These are phyloP conservation scores for Lathyrus oleraceus DNA, from an alignment of 306 rosid species.

Conservation along the genomic window DNA sequence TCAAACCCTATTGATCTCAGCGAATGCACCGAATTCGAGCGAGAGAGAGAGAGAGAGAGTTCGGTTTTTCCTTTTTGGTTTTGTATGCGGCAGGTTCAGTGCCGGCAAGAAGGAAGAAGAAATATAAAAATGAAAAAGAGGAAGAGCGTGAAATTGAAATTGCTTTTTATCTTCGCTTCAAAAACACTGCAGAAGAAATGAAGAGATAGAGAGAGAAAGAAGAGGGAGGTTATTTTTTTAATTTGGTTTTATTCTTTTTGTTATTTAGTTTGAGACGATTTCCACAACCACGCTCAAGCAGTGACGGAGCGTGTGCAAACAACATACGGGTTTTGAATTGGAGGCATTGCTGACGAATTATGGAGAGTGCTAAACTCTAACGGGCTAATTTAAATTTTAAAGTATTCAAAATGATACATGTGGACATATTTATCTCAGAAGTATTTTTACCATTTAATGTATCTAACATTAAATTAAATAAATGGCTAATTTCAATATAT, in stretches of 20 bases:
- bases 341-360: neutral
- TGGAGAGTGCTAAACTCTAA: neutral
- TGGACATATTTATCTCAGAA: too few relatives aligned
- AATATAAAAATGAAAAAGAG: neutral
- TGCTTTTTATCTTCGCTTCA: constrained; percentile 50
- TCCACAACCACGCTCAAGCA: constrained; percentile 6
- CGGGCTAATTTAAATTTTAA: neutral
- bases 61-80: neutral
- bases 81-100: constrained; percentile 15
- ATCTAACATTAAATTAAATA: too few relatives aligned
- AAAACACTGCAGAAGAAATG: constrained; percentile 37
- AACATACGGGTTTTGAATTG: constrained; percentile 23
- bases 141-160: constrained; percentile 25
- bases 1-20: constrained; percentile 40
- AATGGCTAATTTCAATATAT: too few relatives aligned
- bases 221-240: constrained; percentile 8
- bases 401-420: neutral
- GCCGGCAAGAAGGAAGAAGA: constrained; percentile 48
- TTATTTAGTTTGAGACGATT: constrained; percentile 29
- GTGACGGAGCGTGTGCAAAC: constrained; percentile 15
- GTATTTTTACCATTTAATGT: too few relatives aligned
- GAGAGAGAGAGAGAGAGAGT: constrained; percentile 14
- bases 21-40: constrained; percentile 24
- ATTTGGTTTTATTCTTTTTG: neutral
- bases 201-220: constrained; percentile 11